Base-by-base conservation (phyloP, 306 rosid genomes). In the Lathyrus aphaca region DNA sequence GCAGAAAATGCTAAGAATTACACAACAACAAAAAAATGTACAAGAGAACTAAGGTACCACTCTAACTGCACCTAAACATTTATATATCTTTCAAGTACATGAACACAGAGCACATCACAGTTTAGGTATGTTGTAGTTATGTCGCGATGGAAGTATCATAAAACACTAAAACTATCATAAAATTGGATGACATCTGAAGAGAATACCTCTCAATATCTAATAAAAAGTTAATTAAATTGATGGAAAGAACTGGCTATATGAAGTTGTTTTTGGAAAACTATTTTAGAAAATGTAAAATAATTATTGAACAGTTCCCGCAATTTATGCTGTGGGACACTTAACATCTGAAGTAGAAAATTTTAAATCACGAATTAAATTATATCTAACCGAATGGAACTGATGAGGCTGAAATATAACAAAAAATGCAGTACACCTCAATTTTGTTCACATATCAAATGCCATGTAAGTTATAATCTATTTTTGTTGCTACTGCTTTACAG, bases 31-130 rank as follows among this genome's bases (percentile, higher is more conserved):
- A 57, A 16, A 57, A 55, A 25, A n/a, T 11, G 15, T 44, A 39
- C 16, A 51, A 9, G 48, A 61, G 65, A 65, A 66, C 35, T 39
- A 37, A 23, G 43, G 7, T 18, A 40, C 18, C 23, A 29, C 58
- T 65, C 45, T 19, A 58, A 53, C 68, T 4, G 35, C 23, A 30
- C 35, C 68, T 32, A 35, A 17, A 60, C 62, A 45, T 32, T 38
- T n/a, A 67, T 32, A 40, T 50, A 51, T 50, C 57, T 32, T 66
- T 15, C 64, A 66, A 73, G 21, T 43, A 27, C 30, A 76, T 68
- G 46, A 35, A 29, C 30, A 42, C 8, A 49, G 35, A 40, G 23
- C 49, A 18, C 19, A 16, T 5, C 55, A 60, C 53, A 16, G 23
- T 21, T n/a, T n/a, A n/a, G 37, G 30, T 27, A 6, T 64, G 12